These are phyloP conservation scores for Allium fistulosum DNA, from an alignment of 106 monocot genomes.

Conservation along the genomic window DNA sequence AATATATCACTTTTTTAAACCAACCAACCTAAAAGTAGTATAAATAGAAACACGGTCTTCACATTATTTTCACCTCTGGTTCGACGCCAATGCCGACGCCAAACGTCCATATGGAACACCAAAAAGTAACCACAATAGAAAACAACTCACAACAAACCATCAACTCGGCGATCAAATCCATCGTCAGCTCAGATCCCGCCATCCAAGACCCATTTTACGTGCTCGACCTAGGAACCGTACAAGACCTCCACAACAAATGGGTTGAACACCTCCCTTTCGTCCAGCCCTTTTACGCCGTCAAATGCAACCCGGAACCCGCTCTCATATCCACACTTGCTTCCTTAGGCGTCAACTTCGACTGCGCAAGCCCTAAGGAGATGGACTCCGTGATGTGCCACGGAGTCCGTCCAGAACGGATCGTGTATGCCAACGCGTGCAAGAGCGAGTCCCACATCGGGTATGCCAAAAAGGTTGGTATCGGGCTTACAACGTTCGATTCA, in stretches of 20 bases:
- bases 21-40: no score
- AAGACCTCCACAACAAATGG: conserved; percentile 12
- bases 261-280: not conserved
- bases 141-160: no score
- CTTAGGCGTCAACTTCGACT: conserved; percentile 19
- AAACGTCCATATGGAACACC: no score
- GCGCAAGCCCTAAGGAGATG: conserved; percentile 22
- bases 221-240: conserved; percentile 10
- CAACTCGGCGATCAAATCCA: not conserved
- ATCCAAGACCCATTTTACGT: conserved; percentile 13
- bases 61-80: no score
- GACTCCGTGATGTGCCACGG: conserved; percentile 10
- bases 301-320: conserved; percentile 21
- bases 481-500: conserved; percentile 19
- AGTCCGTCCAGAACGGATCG: conserved; percentile 1
- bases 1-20: no score
- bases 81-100: no score
- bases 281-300: conserved; percentile 17
- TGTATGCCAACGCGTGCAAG: conserved; percentile 33
- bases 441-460: conserved; percentile 20
- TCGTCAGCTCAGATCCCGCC: conserved; percentile 1
- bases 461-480: not conserved
- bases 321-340: conserved; percentile 8
- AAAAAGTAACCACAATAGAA: no score
- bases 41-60: no score